Evolutionary conservation across 2,329 filamentous ascomycete species (phyloP).

Genomic region (Aspergillus uvarum): DNA sequence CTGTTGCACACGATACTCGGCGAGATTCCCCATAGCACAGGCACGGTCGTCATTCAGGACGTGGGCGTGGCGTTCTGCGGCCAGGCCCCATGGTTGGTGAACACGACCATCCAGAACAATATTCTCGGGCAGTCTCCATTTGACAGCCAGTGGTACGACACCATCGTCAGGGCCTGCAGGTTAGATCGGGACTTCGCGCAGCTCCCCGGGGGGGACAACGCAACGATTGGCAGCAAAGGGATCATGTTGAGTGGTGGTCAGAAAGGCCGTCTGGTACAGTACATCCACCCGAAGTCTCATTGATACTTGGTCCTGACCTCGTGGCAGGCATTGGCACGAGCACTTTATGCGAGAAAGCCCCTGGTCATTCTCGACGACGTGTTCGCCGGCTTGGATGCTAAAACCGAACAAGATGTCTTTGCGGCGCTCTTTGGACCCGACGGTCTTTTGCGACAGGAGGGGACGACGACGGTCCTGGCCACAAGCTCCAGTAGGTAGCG

Average conservation of each 20-base stretch:
- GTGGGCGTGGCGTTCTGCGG: too few relatives aligned
- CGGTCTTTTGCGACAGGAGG: slow-evolving; percentile 11
- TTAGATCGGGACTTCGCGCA: slow-evolving; percentile 26
- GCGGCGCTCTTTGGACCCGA: slow-evolving; percentile 5
- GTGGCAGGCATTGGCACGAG: slow-evolving; percentile 15
- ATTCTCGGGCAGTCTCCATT: background rate
- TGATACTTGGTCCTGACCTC: background rate
- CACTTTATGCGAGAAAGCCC: slow-evolving; percentile 16
- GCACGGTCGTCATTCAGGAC: too few relatives aligned
- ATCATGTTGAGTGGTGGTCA: slow-evolving; percentile 3
- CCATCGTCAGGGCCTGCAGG: slow-evolving; percentile 15
- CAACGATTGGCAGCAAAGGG: background rate
- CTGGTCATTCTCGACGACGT: slow-evolving; percentile 21
- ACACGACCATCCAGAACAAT: background rate
- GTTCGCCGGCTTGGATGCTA: slow-evolving; percentile 34
- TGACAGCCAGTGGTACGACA: background rate
- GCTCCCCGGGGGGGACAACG: slow-evolving; percentile 23
- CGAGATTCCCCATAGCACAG: too few relatives aligned
- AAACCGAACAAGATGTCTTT: slow-evolving; percentile 1
- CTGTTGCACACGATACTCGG: too few relatives aligned
- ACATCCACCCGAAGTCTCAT: background rate
- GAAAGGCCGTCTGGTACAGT: slow-evolving; percentile 7
- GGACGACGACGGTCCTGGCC: slow-evolving; percentile 15
- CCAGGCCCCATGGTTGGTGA: background rate
- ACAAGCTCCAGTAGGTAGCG: background rate